Evolutionary conservation across 805 yeast genomes (phyloP).

Genomic region (Metschnikowia chrysomelidarum): DNA sequence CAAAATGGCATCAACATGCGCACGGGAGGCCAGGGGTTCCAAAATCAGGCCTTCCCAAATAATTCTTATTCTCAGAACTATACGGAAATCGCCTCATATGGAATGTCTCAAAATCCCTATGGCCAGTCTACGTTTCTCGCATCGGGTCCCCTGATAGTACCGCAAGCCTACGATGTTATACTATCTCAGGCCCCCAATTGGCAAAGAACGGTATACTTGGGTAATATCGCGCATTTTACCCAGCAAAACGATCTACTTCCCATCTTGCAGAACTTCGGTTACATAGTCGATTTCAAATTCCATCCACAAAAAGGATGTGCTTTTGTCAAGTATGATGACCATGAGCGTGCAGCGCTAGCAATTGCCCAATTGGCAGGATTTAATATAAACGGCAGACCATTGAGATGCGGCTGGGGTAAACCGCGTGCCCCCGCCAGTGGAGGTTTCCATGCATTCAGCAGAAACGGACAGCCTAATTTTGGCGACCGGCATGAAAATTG

Average conservation of each 20-base stretch:
- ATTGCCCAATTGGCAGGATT: conserved; percentile 75
- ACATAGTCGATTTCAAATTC: conserved; percentile 74
- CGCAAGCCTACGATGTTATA: conserved; percentile 66
- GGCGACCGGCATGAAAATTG: too few relatives aligned
- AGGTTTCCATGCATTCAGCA: conserved; percentile 2
- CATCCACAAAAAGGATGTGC: conserved; percentile 86
- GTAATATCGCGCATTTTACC: conserved; percentile 77
- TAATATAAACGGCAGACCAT: conserved; percentile 69
- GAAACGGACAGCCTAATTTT: conserved; percentile 4
- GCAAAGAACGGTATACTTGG: conserved; percentile 85
- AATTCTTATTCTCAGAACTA: too few relatives aligned
- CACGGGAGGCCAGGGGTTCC: background rate
- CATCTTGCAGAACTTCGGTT: conserved; percentile 75
- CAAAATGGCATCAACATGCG: conserved; percentile 5
- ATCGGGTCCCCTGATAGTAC: conserved; percentile 34
- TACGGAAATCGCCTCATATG: conserved; percentile 5
- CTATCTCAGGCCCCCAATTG: conserved; percentile 76
- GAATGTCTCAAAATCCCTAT: conserved; percentile 4
- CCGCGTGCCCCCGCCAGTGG: conserved; percentile 30
- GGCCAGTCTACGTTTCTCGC: conserved; percentile 3
- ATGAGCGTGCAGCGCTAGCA: conserved; percentile 86
- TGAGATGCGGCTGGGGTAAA: conserved; percentile 89
- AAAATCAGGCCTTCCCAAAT: conserved; percentile 1
- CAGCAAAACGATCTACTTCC: conserved; percentile 73
- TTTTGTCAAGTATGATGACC: conserved; percentile 81